Percentiles rank a stretch among this genome's conserved stretches.
Conservation (phyloP, 192 early-diverging fungal genomes). For the Backusella australiensis region DNA sequence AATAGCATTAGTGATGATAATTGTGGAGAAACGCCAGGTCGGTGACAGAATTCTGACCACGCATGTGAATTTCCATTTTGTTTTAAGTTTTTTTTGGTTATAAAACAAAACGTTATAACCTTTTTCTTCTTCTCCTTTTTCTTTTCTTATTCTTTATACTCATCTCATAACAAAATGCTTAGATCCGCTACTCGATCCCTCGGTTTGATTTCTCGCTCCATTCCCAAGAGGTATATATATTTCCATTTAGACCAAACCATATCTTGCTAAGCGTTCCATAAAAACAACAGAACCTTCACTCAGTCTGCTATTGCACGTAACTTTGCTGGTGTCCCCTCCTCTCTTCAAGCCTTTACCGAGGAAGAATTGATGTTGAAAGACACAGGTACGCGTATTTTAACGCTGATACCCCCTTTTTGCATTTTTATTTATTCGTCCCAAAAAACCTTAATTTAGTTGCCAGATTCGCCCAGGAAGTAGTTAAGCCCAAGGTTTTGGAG, state of each 20-base stretch:
- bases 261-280: not conserved
- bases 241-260: not conserved
- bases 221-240: conserved; percentile 24
- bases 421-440: not conserved
- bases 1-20: conserved; percentile 6
- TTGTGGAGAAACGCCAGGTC: conserved; percentile 6
- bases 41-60: not conserved
- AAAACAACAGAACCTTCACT: conserved; percentile 42
- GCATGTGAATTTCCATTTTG: conserved; percentile 13
- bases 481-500: conserved; percentile 79
- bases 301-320: conserved; percentile 43
- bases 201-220: conserved; percentile 16
- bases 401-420: not conserved
- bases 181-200: conserved; percentile 16
- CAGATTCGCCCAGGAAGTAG: conserved; percentile 80
- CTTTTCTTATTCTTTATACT: not conserved
- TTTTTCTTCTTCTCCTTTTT: not conserved
- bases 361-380: conserved; percentile 87
- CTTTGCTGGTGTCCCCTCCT: conserved; percentile 40
- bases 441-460: conserved; percentile 48
- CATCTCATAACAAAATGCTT: conserved; percentile 16
- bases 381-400: conserved; percentile 44
- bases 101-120: not conserved
- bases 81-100: not conserved
- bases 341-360: conserved; percentile 81